Evolutionary conservation across 2,329 filamentous ascomycete genomes (phyloP), one percentile per base, ranked within the genome.

Genomic region (Thermothelomyces thermophilus): DNA sequence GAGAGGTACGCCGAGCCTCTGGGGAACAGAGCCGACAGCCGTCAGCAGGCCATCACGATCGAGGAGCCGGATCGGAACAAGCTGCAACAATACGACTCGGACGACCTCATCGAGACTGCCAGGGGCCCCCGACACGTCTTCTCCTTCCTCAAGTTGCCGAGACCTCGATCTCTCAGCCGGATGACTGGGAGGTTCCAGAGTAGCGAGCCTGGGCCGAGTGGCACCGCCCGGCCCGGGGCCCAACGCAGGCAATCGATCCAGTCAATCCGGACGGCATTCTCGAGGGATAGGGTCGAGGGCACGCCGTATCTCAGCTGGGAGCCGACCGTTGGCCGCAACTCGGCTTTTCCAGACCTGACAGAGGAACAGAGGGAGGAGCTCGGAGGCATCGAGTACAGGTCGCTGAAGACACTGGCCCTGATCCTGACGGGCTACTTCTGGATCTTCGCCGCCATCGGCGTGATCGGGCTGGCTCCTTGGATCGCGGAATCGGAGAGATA

Each of bases 251-350:
- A 72, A 36, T 85, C 82, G 0, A 68, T 83, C 20, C 77, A 72
- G 41, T 82, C 71, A 50, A 73, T 90, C 56, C 75, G 76, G 51
- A 76, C 73, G 0, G 77, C 69, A 8, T 68, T 77, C 48, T 76
- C 76, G 13, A 73, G 79, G 20, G 76, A 78, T 36, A 74, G 75
- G 53, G 70, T 70, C 2, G 75, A 82, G 28, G 63, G 64, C 1
- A 86, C 88, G 71, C 93, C 93, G 0, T 98, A 98, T 66, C 77
- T 98, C 45, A 96, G 89, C 66, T 97, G 89, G 79, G 84, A 90
- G 52, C 89, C 93, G 2, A 98, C 93, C 0, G 79, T 96, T 47
- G 91, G 86, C 20, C 83, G 93, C 55, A 98, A 98, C 66, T 97
- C 91, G 10, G 85, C 87, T 33, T 98, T 97, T 62, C 77, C 93